Base-by-base conservation (phyloP, 2,329 filamentous ascomycete species). In the Stachybotrys echinatus region DNA sequence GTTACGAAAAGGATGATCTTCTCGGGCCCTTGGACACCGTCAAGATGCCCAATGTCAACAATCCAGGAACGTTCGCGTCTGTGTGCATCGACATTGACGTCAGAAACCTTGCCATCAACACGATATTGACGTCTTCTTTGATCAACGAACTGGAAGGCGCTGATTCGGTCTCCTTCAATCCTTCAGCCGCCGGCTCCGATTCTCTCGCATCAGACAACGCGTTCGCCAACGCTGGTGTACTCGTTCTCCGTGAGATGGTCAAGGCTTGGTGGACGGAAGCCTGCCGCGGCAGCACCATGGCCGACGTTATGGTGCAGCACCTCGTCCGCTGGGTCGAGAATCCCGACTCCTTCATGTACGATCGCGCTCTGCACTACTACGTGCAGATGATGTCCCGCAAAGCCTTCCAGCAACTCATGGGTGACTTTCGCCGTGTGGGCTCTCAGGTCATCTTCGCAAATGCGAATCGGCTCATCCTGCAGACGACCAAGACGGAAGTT, bases 341-440 rank as follows among this genome's bases (percentile, higher is more conserved):
- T 54, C 89, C 92, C 0, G 87, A 89, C 45, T 96, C 92, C 0
- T 96, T 92, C 70, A 84, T 99, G 50, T 99, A 97, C 65, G 95
- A 99, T 69, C 84, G 88, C 5, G 90, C 92, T 6, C 71, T 99
- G 55, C 91, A 97, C 64, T 94, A 96, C 74, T 97, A 99, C 62
- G 92, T 99, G 49, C 92, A 96, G 67, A 94, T 96, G 83, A 95
- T 99, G 87, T 96, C 91, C 31, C 88, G 89, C 57, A 99, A 99
- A 68, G 94, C 95, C 0, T 89, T 99, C 57, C 89, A 96, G 63
- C 92, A 97, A 68, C 81, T 99, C 34, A 96, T 99, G 88, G 88
- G 87, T 0, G 94, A 99, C 65, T 99, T 99, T 73, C 85, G 91
- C 52, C 86, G 92, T 12, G 92, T 99, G 2, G 94, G 94, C 2